phyloP scores from a whole-genome alignment of 306 rosid genomes.

The Pyrus communis region DNA sequence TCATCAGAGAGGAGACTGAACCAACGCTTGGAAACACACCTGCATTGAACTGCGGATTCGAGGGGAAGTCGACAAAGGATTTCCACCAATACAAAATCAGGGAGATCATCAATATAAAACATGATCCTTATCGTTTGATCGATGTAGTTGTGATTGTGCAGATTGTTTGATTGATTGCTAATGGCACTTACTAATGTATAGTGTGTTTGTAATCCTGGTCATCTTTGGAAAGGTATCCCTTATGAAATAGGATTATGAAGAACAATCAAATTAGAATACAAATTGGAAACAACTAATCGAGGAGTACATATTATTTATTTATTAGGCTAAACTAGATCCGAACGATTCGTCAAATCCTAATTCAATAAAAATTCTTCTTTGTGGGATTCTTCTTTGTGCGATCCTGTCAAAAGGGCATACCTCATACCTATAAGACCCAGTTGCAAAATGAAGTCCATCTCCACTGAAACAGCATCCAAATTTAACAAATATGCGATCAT shows the following conservation, averaged over 20 bases:
- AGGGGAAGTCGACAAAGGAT: neutral
- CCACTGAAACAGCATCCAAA: conserved; percentile 59
- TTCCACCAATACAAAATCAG: neutral
- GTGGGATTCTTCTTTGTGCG: conserved; percentile 3
- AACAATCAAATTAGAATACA: too few relatives aligned
- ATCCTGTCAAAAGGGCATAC: conserved; percentile 15
- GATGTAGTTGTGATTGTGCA: too few relatives aligned
- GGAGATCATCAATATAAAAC: neutral
- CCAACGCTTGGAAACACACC: neutral
- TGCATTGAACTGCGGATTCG: neutral
- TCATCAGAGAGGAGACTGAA: neutral
- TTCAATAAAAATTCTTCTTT: too few relatives aligned
- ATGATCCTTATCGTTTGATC: neutral
- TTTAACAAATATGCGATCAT: conserved; percentile 58
- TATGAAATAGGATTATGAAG: too few relatives aligned
- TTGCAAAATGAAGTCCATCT: conserved; percentile 56
- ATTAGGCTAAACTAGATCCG: too few relatives aligned
- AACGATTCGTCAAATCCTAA: too few relatives aligned
- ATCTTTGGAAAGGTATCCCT: too few relatives aligned
- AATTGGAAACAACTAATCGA: too few relatives aligned
- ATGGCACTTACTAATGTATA: too few relatives aligned
- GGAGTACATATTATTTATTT: too few relatives aligned
- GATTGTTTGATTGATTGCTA: too few relatives aligned
- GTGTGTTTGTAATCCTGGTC: too few relatives aligned
- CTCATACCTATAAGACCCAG: conserved; percentile 51